Evolutionary conservation across 2,329 filamentous ascomycete genomes (phyloP), one percentile per base, ranked within the genome.

Genomic region (Didymellaceae sp.): DNA sequence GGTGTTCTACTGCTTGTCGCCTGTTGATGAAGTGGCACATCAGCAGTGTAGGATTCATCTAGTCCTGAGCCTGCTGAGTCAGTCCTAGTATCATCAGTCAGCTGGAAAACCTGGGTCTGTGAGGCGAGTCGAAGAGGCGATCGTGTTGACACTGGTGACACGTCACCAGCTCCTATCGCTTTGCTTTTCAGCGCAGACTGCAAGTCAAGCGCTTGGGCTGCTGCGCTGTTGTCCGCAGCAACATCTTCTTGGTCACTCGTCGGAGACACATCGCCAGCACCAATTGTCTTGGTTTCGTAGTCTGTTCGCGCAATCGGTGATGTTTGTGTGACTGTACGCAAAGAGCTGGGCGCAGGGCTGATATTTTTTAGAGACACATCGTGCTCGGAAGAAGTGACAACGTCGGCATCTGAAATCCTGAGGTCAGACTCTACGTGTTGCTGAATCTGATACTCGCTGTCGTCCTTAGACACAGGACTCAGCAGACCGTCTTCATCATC

Each of bases 261-360:
- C n/a, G 63, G 62, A 24, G 65, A 65, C 18, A 68, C 59, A 32
- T 66, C 61, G 25, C 61, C 61, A 26, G 40, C 41, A 34, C 61
- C 61, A 31, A 65, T 59, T 16, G 44, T 25, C 18, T 53, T 53
- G 3, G 58, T 61, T 40, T 63, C 60, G 40, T 61, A 63, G 8
- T 45, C 50, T 26, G 50, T 33, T 10, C 38, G 53, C 9, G n/a
- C 20, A 24, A 16, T 17, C 1, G 33, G 21, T 6, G 26, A n/a
- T 8, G 25, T 21, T 35, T 14, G 13, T n/a, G n/a, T 17, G n/a
- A 20, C 14, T 7, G 14, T 32, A 10, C 14, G 43, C 20, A 17
- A 28, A 10, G 26, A 21, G 10, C 14, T 14, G 8, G 16, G 5
- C 4, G 18, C 33, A 4, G 20, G 21, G 7, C 21, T 38, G 17